Evolutionary conservation across 805 yeast genomes (phyloP).

Genomic region (Kuraishia floccosa): DNA sequence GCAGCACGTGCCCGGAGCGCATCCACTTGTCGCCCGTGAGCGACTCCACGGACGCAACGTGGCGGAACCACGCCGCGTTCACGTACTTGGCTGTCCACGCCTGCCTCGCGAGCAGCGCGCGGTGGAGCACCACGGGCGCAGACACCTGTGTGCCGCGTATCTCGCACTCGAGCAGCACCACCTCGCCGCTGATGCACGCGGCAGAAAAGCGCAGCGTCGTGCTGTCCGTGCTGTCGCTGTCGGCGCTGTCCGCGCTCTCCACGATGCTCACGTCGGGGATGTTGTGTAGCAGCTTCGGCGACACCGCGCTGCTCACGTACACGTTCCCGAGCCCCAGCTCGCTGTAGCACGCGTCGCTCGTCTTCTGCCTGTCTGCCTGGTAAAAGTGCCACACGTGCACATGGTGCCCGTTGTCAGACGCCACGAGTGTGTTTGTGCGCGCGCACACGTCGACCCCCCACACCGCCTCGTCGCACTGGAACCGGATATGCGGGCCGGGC

Average conservation of each 20-base stretch:
- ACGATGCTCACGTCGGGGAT: conserved; percentile 41
- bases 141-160: conserved; percentile 11
- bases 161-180: conserved; percentile 24
- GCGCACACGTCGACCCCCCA: conserved; percentile 52
- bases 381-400: conserved; percentile 27
- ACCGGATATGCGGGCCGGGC: conserved; percentile 17
- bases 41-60: conserved; percentile 34
- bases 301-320: conserved; percentile 13
- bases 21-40: conserved; percentile 33
- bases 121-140: conserved; percentile 20
- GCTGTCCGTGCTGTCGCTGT: background rate
- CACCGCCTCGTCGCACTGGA: conserved; percentile 34
- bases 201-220: conserved; percentile 19
- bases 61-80: conserved; percentile 26
- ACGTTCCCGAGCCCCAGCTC: conserved; percentile 8
- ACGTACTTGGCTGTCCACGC: conserved; percentile 44
- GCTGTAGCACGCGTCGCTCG: background rate
- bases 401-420: conserved; percentile 43
- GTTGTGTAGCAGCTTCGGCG: conserved; percentile 39
- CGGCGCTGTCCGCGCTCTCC: conserved; percentile 9
- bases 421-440: conserved; percentile 24
- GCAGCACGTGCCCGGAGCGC: conserved; percentile 17
- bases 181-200: conserved; percentile 31
- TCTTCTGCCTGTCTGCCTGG: conserved; percentile 4
- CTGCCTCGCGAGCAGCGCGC: conserved; percentile 29